phyloP scores from a whole-genome alignment of 176 grass and related monocot genomes.

The Triticum monococcum region DNA sequence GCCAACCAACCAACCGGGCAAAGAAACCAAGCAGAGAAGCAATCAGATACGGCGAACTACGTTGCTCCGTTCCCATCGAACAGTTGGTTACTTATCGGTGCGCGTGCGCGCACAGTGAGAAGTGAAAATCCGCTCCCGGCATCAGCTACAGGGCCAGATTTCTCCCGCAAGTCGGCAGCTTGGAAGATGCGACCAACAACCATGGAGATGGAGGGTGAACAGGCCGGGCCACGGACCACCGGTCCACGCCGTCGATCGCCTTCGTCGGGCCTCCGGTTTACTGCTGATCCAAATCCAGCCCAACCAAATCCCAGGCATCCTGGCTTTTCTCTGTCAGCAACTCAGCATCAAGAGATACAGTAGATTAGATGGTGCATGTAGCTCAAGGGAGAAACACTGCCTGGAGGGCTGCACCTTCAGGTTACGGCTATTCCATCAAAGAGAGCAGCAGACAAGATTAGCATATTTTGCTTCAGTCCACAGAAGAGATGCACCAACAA shows the following conservation, averaged over 20 bases:
- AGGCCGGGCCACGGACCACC: not conserved
- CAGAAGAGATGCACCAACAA: conserved; percentile 2
- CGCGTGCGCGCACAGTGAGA: not conserved
- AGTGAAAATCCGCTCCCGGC: not conserved
- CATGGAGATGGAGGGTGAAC: not conserved
- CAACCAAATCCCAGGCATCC: not conserved
- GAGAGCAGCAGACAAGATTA: not conserved
- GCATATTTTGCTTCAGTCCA: not conserved
- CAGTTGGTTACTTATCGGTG: not conserved
- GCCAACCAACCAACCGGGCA: conserved; percentile 4
- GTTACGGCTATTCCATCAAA: conserved; percentile 5
- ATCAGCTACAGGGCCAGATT: not conserved
- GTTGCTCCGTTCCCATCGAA: not conserved
- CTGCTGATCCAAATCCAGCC: too few relatives aligned
- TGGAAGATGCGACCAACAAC: conserved; percentile 26
- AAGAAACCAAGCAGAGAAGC: not conserved
- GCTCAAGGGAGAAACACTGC: not conserved
- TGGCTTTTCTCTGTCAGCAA: not conserved
- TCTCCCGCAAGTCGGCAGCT: not conserved
- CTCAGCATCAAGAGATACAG: not conserved
- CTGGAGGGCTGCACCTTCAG: not conserved
- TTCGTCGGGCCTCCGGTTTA: not conserved
- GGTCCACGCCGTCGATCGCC: not conserved
- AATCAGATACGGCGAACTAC: not conserved
- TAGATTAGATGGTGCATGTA: not conserved